Evolutionary conservation across 768 basidiomycete species (phyloP), one percentile per base, ranked within the genome.

Genomic region (Tylopilus subfusipes): DNA sequence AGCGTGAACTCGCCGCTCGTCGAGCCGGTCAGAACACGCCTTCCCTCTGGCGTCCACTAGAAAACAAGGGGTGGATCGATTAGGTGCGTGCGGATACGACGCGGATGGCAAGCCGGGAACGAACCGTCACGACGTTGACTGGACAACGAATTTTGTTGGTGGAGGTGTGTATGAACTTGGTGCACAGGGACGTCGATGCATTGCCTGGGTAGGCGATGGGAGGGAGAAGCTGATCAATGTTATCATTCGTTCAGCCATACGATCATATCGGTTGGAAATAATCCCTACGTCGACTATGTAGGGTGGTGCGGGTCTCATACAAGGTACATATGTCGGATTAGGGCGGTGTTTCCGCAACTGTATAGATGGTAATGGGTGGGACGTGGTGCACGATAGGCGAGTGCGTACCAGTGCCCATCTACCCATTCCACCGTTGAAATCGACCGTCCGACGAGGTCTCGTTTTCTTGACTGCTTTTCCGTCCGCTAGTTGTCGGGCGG

Each of bases 91-190:
- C 16, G 8, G 30, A 38, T 24, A 42, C 21, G 48, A 48, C 4
- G 14, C 22, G 25, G 44, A 42, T 16, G 55, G 39, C 11, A 54
- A 36, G n/a, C 19, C 38, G n/a, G 53, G 29, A 24, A 82, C 91
- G 61, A 59, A 97, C 95, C 62, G 85, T 86, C 13, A 98, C 96
- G 30, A 93, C 89, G 62, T 98, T 95, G 42, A 98, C 94, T 0
- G 97, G 95, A 76, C 93, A 97, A 50, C 94, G 81, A 58, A 98
- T 93, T 72, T 99, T 99, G 78, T 99, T 99, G 39, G 94, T 98
- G 16, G 95, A 97, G 0, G 96, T 98, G 69, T 99, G 97, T 11
- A 98, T 87, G 62, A 97, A 98, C 69, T 97, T 95, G 42, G 95
- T 95, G 69, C 95, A 98, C 51, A 98, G 75, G 0, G 96, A 98